Base-by-base conservation (phyloP, 2,329 filamentous ascomycete species). In the Xylaria sp. region DNA sequence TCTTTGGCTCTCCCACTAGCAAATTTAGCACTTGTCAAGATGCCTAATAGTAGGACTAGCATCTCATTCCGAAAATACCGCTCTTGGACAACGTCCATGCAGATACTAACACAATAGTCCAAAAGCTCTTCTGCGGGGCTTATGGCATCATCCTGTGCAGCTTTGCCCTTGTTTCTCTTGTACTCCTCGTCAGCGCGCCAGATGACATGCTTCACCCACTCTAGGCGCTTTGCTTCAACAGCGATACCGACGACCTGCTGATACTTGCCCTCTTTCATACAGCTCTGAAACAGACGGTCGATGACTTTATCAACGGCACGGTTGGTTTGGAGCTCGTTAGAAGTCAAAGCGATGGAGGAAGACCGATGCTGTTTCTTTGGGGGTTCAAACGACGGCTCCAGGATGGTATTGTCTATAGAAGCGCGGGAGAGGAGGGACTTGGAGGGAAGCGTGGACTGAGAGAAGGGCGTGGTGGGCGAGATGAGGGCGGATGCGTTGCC, bases 61-160 rank as follows among this genome's bases (percentile, higher is more conserved):
- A 99, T 97, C 83, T 96, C 85, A 39, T 86, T 88, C 69, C 96
- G 89, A 76, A 98, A 87, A 54, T 90, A 90, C 60, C 95, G 89
- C 81, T 99, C 96, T 80, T 98, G 96, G 20, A 99, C 94, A 67
- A 98, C 91, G 69, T 96, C 94, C 93, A 99, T 97, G 84, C 95
- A 97, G 72, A 99, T 96, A 73, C 94, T 90, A 68, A 99, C 82
- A 22, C 96, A 92, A 76, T 99, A 99, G 73, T 99, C 96, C 90
- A 99, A 96, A 64, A 99, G 82, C 78, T 98, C 95, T 77, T 98
- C 94, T 20, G 93, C 91, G 31, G 90, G 88, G 3, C 87, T 85
- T 55, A 83, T 80, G 11, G 79, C 78, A 49, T 82, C 80, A 25
- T 85, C 85, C 39, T 81, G 80, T 5, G 80, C 87, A 42, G 82